Conservation (phyloP, 2,329 filamentous ascomycete species). For the Podosphaera xanthii region DNA sequence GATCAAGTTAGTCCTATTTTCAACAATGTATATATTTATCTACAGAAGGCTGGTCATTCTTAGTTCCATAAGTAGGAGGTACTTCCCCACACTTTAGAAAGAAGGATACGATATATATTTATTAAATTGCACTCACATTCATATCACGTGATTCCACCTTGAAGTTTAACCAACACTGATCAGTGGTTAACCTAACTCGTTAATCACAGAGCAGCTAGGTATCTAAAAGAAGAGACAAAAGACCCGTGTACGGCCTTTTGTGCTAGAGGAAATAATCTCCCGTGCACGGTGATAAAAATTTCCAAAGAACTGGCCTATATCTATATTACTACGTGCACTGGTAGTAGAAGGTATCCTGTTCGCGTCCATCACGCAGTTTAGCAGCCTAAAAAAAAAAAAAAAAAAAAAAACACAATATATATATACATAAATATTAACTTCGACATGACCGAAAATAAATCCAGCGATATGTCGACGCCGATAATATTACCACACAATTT, state of each 20-base stretch:
- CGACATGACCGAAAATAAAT: no score
- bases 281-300: not conserved
- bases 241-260: not conserved
- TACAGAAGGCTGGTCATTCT: no score
- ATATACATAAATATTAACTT: no score
- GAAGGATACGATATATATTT: no score
- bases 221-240: constrained; percentile 1
- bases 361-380: no score
- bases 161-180: not conserved
- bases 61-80: no score
- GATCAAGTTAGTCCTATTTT: no score
- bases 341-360: not conserved
- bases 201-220: constrained; percentile 1
- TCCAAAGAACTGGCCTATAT: not conserved
- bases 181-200: not conserved
- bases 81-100: no score
- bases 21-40: no score
- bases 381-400: no score
- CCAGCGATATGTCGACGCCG: no score
- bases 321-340: not conserved
- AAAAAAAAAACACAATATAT: no score
- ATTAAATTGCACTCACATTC: not conserved
- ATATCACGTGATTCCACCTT: not conserved
- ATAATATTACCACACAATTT: not conserved
- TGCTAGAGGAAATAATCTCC: not conserved